Conservation (phyloP, 2,329 filamentous ascomycete genomes). For the Mollisiaceae sp. region DNA sequence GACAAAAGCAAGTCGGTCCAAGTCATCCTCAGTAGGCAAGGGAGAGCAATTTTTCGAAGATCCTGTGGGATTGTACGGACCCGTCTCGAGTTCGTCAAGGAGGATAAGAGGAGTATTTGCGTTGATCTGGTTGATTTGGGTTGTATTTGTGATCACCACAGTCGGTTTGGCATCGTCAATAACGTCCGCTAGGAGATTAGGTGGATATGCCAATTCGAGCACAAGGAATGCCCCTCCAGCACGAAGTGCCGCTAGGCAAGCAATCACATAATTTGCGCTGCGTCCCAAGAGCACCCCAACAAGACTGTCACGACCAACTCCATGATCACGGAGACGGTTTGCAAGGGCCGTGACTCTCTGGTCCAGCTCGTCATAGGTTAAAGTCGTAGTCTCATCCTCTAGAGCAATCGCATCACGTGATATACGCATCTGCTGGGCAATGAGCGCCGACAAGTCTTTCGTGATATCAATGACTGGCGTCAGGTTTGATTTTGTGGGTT, state of each 20-base stretch:
- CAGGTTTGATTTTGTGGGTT: conserved; percentile 36
- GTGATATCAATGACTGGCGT: conserved; percentile 73
- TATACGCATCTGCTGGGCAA: conserved; percentile 68
- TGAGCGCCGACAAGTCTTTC: conserved; percentile 76
- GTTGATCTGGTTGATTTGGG: conserved; percentile 70
- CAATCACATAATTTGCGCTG: conserved; percentile 79
- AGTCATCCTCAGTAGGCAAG: conserved; percentile 66
- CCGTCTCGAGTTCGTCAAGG: conserved; percentile 57
- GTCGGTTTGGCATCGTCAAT: conserved; percentile 75
- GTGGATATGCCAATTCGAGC: conserved; percentile 79
- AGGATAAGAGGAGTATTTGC: conserved; percentile 66
- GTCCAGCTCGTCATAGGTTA: conserved; percentile 77
- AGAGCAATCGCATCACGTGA: conserved; percentile 74
- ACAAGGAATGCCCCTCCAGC: conserved; percentile 83
- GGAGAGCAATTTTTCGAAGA: conserved; percentile 50
- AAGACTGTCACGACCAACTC: conserved; percentile 73
- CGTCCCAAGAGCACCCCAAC: conserved; percentile 78
- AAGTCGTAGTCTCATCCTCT: conserved; percentile 69
- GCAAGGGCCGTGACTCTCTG: conserved; percentile 68
- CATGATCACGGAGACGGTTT: conserved; percentile 65
- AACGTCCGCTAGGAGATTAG: conserved; percentile 74
- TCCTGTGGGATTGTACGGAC: conserved; percentile 20
- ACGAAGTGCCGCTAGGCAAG: conserved; percentile 76
- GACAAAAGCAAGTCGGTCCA: conserved; percentile 79
- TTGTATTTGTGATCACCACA: conserved; percentile 71